These are phyloP conservation scores for Drechslerella coelobrocha DNA, from an alignment of 2,329 filamentous ascomycete species.

Conservation along the genomic window DNA sequence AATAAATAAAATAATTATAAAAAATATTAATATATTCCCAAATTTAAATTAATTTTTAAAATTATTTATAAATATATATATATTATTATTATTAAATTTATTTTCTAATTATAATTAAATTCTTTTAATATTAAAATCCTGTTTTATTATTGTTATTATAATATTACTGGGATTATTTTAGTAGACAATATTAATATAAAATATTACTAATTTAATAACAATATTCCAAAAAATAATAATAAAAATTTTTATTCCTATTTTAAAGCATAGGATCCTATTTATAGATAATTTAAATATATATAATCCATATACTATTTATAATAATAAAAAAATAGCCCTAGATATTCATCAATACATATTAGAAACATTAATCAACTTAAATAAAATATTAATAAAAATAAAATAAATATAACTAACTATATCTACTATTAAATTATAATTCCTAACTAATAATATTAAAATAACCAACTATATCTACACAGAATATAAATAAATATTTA, in stretches of 20 bases:
- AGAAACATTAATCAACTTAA: too few species aligned
- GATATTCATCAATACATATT: too few species aligned
- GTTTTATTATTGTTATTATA: too few species aligned
- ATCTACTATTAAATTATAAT: too few species aligned
- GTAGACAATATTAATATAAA: not conserved
- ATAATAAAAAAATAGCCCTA: not conserved
- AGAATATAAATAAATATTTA: too few species aligned
- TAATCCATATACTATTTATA: not conserved
- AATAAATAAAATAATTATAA: not conserved
- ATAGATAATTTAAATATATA: constrained; percentile 4
- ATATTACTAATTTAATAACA: not conserved
- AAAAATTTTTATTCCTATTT: not conserved
- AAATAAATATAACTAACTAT: not conserved
- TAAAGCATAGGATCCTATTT: not conserved
- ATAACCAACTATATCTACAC: too few species aligned
- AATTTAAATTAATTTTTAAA: not conserved
- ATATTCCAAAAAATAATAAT: not conserved
- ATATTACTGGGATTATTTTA: not conserved
- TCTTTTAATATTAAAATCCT: not conserved
- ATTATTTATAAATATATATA: not conserved
- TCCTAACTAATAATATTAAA: not conserved
- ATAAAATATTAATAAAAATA: constrained; percentile 2
- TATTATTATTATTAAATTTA: not conserved
- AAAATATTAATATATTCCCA: not conserved
- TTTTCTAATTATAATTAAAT: not conserved